Evolutionary conservation across 805 yeast genomes (phyloP).

Genomic region (Alloascoidea hylecoeti): DNA sequence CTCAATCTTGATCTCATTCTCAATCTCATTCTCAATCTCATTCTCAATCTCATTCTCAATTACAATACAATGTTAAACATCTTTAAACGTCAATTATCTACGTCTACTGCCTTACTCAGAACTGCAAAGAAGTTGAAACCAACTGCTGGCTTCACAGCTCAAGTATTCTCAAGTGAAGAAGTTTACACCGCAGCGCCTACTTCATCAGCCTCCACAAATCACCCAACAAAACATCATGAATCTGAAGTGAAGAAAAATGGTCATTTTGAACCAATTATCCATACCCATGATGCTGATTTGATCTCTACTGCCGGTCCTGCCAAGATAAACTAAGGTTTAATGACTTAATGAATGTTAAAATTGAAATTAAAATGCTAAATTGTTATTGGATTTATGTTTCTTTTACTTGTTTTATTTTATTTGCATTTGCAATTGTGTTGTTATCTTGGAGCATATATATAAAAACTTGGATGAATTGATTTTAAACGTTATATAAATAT

Average conservation of each 20-base stretch:
- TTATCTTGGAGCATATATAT: too few relatives aligned
- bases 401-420: not conserved
- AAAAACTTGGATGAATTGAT: too few relatives aligned
- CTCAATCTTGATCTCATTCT: too few relatives aligned
- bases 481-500: too few relatives aligned
- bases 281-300: not conserved
- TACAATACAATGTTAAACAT: too few relatives aligned
- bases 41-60: too few relatives aligned
- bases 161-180: not conserved
- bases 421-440: not conserved
- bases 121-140: too few relatives aligned
- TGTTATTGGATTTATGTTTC: not conserved
- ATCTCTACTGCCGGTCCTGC: not conserved
- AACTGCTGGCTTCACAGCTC: not conserved
- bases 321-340: slow-evolving; percentile 1
- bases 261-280: not conserved
- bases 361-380: not conserved
- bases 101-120: too few relatives aligned
- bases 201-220: too few relatives aligned
- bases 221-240: not conserved
- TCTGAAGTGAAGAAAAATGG: too few relatives aligned
- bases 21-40: too few relatives aligned
- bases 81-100: too few relatives aligned
- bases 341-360: not conserved
- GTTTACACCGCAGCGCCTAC: not conserved